Evolutionary conservation across 176 grass and related monocot species (phyloP).

Genomic region (sorghum (Sorghum bicolor)): DNA sequence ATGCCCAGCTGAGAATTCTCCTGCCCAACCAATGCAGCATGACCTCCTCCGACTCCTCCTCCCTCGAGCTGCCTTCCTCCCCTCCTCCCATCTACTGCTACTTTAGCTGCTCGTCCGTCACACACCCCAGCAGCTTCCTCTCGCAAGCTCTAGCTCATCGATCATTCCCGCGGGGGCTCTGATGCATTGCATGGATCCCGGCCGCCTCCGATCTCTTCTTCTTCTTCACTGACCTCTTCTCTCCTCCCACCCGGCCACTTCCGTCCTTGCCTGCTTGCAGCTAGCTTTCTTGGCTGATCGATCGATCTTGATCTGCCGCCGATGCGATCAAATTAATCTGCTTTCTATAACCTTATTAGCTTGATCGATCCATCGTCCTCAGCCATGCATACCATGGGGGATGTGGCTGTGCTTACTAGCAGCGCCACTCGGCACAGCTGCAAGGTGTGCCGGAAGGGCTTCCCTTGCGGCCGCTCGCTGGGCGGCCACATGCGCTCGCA

Average conservation of each 20-base stretch:
- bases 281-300: neutral
- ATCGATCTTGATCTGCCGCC: constrained; percentile 23
- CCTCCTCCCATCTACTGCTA: constrained; percentile 48
- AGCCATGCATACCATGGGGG: neutral
- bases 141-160: constrained; percentile 16
- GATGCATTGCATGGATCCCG: neutral
- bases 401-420: constrained; percentile 12
- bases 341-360: neutral
- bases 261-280: neutral
- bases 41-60: constrained; percentile 29
- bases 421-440: constrained; percentile 38
- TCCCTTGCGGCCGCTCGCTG: constrained; percentile 56
- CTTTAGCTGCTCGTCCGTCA: constrained; percentile 34
- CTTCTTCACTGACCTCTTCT: constrained; percentile 9
- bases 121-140: constrained; percentile 15
- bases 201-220: neutral
- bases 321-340: neutral
- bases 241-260: too few relatives aligned
- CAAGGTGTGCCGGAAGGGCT: constrained; percentile 65
- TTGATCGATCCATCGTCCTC: neutral
- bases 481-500: constrained; percentile 74
- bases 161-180: neutral
- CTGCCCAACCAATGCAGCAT: constrained; percentile 29
- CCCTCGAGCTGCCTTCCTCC: constrained; percentile 12
- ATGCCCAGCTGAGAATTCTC: constrained; percentile 49